Percentiles rank a stretch among this genome's conserved stretches.
These are phyloP conservation scores for Aspergillaceae sp. DNA, from an alignment of 2,329 filamentous ascomycete genomes.

Conservation along the genomic window DNA sequence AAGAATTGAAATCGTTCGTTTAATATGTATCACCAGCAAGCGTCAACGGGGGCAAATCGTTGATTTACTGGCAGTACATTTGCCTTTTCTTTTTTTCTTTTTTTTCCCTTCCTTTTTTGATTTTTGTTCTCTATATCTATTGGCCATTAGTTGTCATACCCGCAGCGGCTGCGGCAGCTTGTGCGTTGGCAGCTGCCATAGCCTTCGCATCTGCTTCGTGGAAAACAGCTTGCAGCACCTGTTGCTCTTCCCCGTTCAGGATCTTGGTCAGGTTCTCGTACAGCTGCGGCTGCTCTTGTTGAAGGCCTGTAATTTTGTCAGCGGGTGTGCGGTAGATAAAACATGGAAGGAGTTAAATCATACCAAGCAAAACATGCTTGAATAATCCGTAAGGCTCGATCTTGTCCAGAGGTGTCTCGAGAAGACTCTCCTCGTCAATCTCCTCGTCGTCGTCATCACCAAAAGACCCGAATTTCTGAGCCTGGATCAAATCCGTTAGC, in stretches of 20 bases:
- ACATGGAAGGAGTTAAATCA: constrained; percentile 30
- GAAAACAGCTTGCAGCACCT: constrained; percentile 68
- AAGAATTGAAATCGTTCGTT: too few species aligned
- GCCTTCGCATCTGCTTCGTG: constrained; percentile 57
- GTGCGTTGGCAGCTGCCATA: constrained; percentile 32
- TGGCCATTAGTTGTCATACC: constrained; percentile 21
- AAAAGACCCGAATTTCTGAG: constrained; percentile 70
- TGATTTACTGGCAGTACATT: too few species aligned
- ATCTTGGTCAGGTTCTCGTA: constrained; percentile 73
- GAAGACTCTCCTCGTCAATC: constrained; percentile 80
- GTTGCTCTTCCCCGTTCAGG: constrained; percentile 70
- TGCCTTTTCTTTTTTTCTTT: background rate
- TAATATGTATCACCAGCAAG: background rate
- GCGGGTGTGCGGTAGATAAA: constrained; percentile 11
- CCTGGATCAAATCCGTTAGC: constrained; percentile 40
- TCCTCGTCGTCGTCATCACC: constrained; percentile 78
- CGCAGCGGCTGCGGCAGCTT: constrained; percentile 28
- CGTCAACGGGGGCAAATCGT: background rate
- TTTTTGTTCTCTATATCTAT: background rate
- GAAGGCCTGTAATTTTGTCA: constrained; percentile 54
- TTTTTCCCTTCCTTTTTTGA: background rate
- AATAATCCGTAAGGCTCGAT: constrained; percentile 91
- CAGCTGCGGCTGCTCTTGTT: constrained; percentile 83
- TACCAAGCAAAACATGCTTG: constrained; percentile 72
- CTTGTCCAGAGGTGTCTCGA: constrained; percentile 92